Percentiles rank a stretch among this genome's conserved stretches.
Evolutionary conservation across 768 basidiomycete genomes (phyloP).

Genomic region (Fibroporia radiculosa): DNA sequence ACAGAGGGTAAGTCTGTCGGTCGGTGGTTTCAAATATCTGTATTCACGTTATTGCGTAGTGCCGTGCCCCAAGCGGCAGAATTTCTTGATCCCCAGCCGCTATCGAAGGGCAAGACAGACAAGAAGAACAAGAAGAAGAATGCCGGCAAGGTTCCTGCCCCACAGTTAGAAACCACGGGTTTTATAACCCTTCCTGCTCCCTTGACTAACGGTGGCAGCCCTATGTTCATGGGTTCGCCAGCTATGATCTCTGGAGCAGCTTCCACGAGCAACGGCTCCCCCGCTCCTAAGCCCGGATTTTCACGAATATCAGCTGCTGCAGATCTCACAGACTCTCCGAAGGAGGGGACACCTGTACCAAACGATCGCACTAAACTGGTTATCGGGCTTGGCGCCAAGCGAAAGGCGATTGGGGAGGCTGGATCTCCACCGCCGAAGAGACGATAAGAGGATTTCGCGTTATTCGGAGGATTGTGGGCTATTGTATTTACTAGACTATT

Average conservation of each 20-base stretch:
- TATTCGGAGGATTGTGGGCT: no score
- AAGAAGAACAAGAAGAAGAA: conserved; percentile 79
- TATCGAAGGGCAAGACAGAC: conserved; percentile 79
- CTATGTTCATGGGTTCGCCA: conserved; percentile 33
- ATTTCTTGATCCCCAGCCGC: conserved; percentile 72
- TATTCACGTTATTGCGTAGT: conserved; percentile 28
- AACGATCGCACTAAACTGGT: conserved; percentile 67
- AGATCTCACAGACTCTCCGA: conserved; percentile 37
- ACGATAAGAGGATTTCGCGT: conserved; percentile 7
- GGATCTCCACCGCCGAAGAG: conserved; percentile 58
- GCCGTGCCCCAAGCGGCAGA: conserved; percentile 82
- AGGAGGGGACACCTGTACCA: conserved; percentile 46
- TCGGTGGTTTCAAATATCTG: not conserved
- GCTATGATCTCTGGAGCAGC: conserved; percentile 14
- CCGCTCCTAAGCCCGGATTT: conserved; percentile 66
- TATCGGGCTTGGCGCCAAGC: conserved; percentile 71
- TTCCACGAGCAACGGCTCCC: conserved; percentile 36
- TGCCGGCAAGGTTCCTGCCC: conserved; percentile 40
- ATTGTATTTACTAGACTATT: no score
- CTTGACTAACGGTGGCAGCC: conserved; percentile 32
- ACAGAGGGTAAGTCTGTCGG: conserved; percentile 61
- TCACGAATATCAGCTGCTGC: conserved; percentile 61
- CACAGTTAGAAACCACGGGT: conserved; percentile 41
- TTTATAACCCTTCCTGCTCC: conserved; percentile 72
- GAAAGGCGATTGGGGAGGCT: conserved; percentile 72